phyloP scores from a whole-genome alignment of 805 yeast species.

The Vanderwaltozyma verrucispora region DNA sequence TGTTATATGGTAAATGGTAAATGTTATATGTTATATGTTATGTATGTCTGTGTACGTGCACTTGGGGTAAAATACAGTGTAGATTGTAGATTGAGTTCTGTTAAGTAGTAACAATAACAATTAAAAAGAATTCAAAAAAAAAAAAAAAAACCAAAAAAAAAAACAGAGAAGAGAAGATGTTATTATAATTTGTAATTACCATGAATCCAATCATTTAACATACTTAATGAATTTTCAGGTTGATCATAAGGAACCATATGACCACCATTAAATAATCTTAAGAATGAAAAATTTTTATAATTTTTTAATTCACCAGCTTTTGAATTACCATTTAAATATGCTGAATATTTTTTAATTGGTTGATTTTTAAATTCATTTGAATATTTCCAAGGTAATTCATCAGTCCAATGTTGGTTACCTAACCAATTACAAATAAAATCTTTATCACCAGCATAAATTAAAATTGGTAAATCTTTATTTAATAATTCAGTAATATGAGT shows the following conservation, averaged over 20 bases:
- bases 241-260: constrained; percentile 91
- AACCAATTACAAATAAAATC: constrained; percentile 91
- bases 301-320: constrained; percentile 68
- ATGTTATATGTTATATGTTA: too few species aligned
- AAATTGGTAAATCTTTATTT: constrained; percentile 53
- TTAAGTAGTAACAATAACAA: too few species aligned
- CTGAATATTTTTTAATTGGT: constrained; percentile 35
- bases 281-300: constrained; percentile 58
- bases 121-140: too few species aligned
- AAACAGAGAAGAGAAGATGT: too few species aligned
- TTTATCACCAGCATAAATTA: constrained; percentile 90
- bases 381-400: constrained; percentile 56
- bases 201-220: constrained; percentile 66
- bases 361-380: constrained; percentile 36
- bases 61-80: too few species aligned
- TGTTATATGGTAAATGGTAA: too few species aligned
- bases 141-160: too few species aligned
- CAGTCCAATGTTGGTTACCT: constrained; percentile 79
- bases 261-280: constrained; percentile 73
- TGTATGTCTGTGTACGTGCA: too few species aligned
- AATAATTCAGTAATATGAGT: constrained; percentile 59
- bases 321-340: constrained; percentile 26
- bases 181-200: constrained; percentile 1
- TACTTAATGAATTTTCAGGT: constrained; percentile 58
- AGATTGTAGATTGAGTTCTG: too few species aligned